These are phyloP conservation scores for Clonostachys byssicola DNA, from an alignment of 2,329 filamentous ascomycete genomes.

Conservation along the genomic window DNA sequence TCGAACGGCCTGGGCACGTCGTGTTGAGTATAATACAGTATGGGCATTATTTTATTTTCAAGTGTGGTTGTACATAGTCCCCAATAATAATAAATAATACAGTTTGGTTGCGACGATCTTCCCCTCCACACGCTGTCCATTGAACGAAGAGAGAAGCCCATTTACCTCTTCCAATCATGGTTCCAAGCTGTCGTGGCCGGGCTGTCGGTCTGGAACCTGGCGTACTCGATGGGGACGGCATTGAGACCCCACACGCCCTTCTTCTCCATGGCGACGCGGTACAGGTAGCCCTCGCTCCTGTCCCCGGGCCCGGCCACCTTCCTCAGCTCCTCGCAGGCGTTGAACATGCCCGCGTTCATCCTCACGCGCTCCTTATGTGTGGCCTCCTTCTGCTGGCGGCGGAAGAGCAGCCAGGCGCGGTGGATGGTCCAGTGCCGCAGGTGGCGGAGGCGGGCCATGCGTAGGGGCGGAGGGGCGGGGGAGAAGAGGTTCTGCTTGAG, in stretches of 20 bases:
- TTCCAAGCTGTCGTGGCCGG: conserved; percentile 83
- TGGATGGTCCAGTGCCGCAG: conserved; percentile 99
- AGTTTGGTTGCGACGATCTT: neutral
- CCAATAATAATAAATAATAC: neutral
- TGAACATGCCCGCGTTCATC: conserved; percentile 76
- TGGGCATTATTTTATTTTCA: too few relatives aligned
- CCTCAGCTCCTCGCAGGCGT: conserved; percentile 81
- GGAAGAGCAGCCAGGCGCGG: conserved; percentile 85
- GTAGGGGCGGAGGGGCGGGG: conserved; percentile 63
- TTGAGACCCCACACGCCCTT: conserved; percentile 71
- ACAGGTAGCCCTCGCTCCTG: conserved; percentile 67
- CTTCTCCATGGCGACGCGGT: conserved; percentile 87
- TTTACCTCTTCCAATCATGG: conserved; percentile 75
- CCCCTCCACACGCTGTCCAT: neutral
- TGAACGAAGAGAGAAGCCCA: neutral
- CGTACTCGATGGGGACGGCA: conserved; percentile 88
- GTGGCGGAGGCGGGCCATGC: conserved; percentile 81
- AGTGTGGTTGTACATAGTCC: neutral
- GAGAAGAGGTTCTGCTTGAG: conserved; percentile 44
- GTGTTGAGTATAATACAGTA: too few relatives aligned
- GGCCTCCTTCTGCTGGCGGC: conserved; percentile 60
- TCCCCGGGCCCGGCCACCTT: conserved; percentile 51
- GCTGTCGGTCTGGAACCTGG: conserved; percentile 76
- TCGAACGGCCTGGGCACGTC: too few relatives aligned
- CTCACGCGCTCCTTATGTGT: conserved; percentile 70